phyloP scores from a whole-genome alignment of 2,329 filamentous ascomycete species.

The Monosporascus sp. region DNA sequence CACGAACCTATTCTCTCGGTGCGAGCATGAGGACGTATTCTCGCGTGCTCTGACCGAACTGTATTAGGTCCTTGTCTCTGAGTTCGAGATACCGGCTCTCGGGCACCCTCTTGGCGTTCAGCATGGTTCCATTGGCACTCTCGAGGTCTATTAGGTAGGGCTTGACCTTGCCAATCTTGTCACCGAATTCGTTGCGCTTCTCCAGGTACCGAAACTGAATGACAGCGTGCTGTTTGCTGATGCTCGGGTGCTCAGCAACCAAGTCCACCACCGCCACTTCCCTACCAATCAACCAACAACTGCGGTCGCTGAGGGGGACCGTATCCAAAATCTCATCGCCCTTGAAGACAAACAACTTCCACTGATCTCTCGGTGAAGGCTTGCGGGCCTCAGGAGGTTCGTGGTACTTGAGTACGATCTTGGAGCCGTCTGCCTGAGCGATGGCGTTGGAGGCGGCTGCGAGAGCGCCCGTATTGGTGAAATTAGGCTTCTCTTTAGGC shows the following conservation, averaged over 20 bases:
- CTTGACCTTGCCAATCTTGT: slow-evolving; percentile 71
- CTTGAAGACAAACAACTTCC: slow-evolving; percentile 94
- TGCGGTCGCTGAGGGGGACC: slow-evolving; percentile 67
- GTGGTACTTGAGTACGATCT: slow-evolving; percentile 87
- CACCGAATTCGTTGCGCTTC: slow-evolving; percentile 80
- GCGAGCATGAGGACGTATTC: slow-evolving; percentile 95
- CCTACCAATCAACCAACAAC: slow-evolving; percentile 86
- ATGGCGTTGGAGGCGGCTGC: slow-evolving; percentile 81
- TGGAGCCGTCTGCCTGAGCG: slow-evolving; percentile 66
- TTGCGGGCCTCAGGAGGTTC: slow-evolving; percentile 92
- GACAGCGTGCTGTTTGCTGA: slow-evolving; percentile 92
- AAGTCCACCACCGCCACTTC: slow-evolving; percentile 79
- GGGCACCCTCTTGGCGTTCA: slow-evolving; percentile 73
- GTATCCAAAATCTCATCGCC: slow-evolving; percentile 75
- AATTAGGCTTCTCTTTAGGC: slow-evolving; percentile 86
- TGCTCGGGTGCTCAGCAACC: slow-evolving; percentile 80
- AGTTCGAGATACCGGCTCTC: slow-evolving; percentile 79
- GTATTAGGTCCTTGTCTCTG: slow-evolving; percentile 80
- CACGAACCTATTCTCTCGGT: slow-evolving; percentile 34
- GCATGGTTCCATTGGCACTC: slow-evolving; percentile 80
- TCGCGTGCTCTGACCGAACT: slow-evolving; percentile 80
- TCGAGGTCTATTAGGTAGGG: slow-evolving; percentile 93
- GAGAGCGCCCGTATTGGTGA: slow-evolving; percentile 70
- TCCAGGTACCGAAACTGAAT: slow-evolving; percentile 87
- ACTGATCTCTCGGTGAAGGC: slow-evolving; percentile 69